Evolutionary conservation across 495 filamentous ascomycete species (phyloP).

Genomic region (Lasiosphaeria ovina): DNA sequence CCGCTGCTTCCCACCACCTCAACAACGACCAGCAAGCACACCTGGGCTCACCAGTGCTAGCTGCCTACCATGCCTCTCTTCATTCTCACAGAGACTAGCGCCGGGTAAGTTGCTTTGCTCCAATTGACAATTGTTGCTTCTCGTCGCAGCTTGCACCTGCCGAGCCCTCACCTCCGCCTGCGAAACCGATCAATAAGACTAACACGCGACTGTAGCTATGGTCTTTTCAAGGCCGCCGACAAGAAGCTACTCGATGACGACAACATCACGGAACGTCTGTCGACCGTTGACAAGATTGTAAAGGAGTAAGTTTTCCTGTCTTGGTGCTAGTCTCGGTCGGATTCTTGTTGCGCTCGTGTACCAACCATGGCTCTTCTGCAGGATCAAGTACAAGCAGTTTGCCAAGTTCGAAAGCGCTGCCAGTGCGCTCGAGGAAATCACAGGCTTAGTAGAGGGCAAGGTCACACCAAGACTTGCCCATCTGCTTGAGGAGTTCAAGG

Average conservation of each 20-base stretch:
- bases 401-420: constrained; percentile 93
- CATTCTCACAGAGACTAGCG: constrained; percentile 87
- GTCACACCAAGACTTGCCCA: constrained; percentile 84
- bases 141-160: neutral
- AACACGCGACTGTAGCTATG: constrained; percentile 56
- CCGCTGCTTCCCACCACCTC: constrained; percentile 29
- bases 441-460: constrained; percentile 86
- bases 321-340: neutral
- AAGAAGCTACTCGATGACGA: constrained; percentile 93
- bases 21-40: constrained; percentile 28
- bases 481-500: constrained; percentile 86
- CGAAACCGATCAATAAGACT: constrained; percentile 1
- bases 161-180: neutral
- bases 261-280: constrained; percentile 67
- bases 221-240: constrained; percentile 95
- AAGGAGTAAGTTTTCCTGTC: constrained; percentile 64
- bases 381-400: constrained; percentile 94
- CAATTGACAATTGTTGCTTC: constrained; percentile 17
- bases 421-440: constrained; percentile 80
- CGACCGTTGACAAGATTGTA: constrained; percentile 79
- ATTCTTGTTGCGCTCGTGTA: neutral
- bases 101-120: constrained; percentile 55
- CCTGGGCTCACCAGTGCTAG: constrained; percentile 12
- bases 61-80: constrained; percentile 65
- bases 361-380: constrained; percentile 35